Evolutionary conservation across 75 land plant genomes (phyloP), one percentile per base, ranked within the genome.

Genomic region (Chamaecyparis obtusa): DNA sequence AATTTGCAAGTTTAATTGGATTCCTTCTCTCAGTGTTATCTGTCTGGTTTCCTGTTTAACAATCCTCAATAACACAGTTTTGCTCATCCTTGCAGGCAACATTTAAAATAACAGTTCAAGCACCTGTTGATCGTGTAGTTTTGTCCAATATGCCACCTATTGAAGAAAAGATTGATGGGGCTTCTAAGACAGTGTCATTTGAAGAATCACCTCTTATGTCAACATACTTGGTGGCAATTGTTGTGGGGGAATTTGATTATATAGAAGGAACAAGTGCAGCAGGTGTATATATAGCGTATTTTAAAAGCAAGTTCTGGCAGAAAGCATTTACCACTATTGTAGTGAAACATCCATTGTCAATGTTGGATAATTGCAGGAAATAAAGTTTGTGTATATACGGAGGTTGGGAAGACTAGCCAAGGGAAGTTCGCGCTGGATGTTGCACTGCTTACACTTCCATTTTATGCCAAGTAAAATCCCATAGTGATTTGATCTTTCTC

Each of bases 121-220:
- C 92, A 44, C 97, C 99, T 27, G 86, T 90, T 81, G 96, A 98
- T 80, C 85, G 95, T 33, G 90, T 94, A 37, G 99, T 95, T 43
- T 90, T 98, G 85, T 98, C 99, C 32, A 98, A 96, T 87, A 98
- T 97, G 99, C 99, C 99, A 71, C 89, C 94, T 27, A 67, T 89
- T 75, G 90, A 94, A 74, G 99, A 98, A 89, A 91, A 90, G 41
- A 13, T 85, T 83, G 56, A 87, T 85, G 94, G 95, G 48, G 32
- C 86, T 83, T 60, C 85, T 8, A 98, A 93, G 87, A 91, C 91
- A 64, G 92, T 98, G 24, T 88, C 35, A 30, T 97, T 91, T 85
- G 87, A 95, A 86, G 96, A 95, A 89, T 91, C 99, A 83, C 99
- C 99, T 79, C 89, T 92, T 39, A 98, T 98, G 99, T 98, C 99